Conservation (phyloP, 2,329 filamentous ascomycete species). For the Cercospora sojina region DNA sequence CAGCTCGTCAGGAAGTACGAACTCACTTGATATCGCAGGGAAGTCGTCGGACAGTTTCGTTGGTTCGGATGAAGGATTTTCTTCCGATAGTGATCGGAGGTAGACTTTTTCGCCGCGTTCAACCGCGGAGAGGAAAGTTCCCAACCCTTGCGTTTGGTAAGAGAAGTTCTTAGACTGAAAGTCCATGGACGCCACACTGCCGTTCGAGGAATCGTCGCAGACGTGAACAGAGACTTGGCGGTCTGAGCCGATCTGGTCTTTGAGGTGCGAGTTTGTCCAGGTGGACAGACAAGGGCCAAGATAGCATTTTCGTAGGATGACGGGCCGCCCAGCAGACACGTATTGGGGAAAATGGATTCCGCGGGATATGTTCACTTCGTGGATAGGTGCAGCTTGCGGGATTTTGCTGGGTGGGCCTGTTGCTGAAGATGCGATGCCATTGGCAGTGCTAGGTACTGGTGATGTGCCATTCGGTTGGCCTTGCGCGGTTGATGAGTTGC, state of each 20-base stretch:
- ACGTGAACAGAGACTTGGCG: not conserved
- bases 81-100: slow-evolving; percentile 71
- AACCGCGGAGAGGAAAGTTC: slow-evolving; percentile 63
- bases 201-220: slow-evolving; percentile 31
- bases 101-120: slow-evolving; percentile 65
- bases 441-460: not conserved
- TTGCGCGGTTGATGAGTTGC: slow-evolving; percentile 8
- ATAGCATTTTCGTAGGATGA: slow-evolving; percentile 63
- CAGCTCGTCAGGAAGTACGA: slow-evolving; percentile 64
- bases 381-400: slow-evolving; percentile 42
- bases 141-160: slow-evolving; percentile 69
- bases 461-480: not conserved
- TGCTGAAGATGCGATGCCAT: too few relatives aligned
- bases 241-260: slow-evolving; percentile 37
- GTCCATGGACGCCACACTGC: slow-evolving; percentile 62
- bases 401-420: slow-evolving; percentile 8
- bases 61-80: slow-evolving; percentile 66
- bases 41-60: slow-evolving; percentile 73
- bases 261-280: slow-evolving; percentile 71
- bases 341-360: slow-evolving; percentile 60
- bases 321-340: slow-evolving; percentile 58
- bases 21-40: slow-evolving; percentile 66
- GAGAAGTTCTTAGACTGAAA: slow-evolving; percentile 81
- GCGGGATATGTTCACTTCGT: slow-evolving; percentile 54
- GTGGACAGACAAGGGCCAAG: slow-evolving; percentile 65